A percentile compares a stretch with the other conserved stretches of the same genome.
Evolutionary conservation across 768 basidiomycete species (phyloP).

Genomic region (Rhodotorula kratochvilovae): DNA sequence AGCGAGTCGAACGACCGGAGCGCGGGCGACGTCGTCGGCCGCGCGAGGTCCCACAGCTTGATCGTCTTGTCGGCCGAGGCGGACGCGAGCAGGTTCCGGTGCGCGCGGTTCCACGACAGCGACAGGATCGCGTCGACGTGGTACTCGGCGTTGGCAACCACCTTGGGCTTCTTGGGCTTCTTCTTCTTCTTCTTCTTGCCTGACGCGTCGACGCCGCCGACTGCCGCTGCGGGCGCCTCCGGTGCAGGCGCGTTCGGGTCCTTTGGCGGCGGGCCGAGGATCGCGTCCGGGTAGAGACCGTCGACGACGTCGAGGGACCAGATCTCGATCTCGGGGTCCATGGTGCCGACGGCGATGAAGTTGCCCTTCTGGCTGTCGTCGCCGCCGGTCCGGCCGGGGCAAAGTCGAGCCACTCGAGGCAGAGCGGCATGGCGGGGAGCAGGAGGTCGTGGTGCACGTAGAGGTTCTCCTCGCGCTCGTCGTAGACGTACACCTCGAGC

Average conservation of each 20-base stretch:
- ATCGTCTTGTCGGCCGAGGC: conserved; percentile 92
- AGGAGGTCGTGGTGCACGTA: conserved; percentile 97
- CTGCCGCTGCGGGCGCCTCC: conserved; percentile 14
- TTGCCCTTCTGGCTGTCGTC: conserved; percentile 49
- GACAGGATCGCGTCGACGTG: conserved; percentile 93
- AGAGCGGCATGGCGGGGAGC: conserved; percentile 94
- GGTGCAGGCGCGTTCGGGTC: conserved; percentile 46
- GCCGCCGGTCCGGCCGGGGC: conserved; percentile 52
- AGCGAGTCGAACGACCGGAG: conserved; percentile 68
- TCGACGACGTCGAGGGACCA: conserved; percentile 94
- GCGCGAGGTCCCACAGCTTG: conserved; percentile 91
- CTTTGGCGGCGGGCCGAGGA: conserved; percentile 74
- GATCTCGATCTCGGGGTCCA: conserved; percentile 97
- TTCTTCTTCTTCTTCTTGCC: conserved; percentile 82
- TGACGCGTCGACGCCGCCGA: conserved; percentile 12
- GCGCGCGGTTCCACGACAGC: conserved; percentile 83
- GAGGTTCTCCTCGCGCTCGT: conserved; percentile 73
- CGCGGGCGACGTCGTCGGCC: conserved; percentile 59
- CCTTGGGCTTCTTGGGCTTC: conserved; percentile 69
- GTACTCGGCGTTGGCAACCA: conserved; percentile 56
- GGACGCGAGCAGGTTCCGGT: conserved; percentile 85
- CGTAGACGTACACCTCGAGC: conserved; percentile 91
- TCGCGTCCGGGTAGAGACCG: conserved; percentile 83
- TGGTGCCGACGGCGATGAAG: conserved; percentile 92
- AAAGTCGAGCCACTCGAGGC: conserved; percentile 97